Percentiles rank a stretch among this genome's conserved stretches.
phyloP scores from a whole-genome alignment of 2,329 filamentous ascomycete genomes.

The Neopestalotiopsis sp. region DNA sequence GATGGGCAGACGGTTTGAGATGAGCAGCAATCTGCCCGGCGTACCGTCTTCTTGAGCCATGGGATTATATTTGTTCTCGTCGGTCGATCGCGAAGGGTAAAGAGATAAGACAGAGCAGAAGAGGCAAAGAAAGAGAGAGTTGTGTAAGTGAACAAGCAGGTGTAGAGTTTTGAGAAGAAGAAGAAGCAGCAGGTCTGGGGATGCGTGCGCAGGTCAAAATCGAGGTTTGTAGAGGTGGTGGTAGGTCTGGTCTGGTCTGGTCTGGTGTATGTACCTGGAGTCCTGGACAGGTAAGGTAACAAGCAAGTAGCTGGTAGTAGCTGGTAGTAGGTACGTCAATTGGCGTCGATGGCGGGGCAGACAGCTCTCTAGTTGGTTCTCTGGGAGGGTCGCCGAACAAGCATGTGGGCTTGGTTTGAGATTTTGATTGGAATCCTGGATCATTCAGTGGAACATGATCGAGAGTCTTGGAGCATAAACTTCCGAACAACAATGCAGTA shows the following conservation, averaged over 20 bases:
- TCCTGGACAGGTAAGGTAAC: too few species aligned
- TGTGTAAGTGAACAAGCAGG: background rate
- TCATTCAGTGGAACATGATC: background rate
- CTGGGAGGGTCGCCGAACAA: background rate
- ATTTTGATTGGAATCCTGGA: background rate
- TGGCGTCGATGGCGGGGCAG: background rate
- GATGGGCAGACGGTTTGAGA: conserved; percentile 94
- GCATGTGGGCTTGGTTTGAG: background rate
- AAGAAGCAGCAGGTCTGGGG: background rate
- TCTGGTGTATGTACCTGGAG: background rate
- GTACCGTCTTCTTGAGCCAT: conserved; percentile 13
- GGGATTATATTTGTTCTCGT: background rate
- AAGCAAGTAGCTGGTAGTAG: background rate
- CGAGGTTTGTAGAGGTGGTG: background rate
- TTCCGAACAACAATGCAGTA: background rate
- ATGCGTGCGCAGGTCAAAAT: background rate
- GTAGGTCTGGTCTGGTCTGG: too few species aligned
- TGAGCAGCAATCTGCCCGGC: conserved; percentile 71
- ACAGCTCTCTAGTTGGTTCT: background rate
- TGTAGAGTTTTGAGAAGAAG: background rate
- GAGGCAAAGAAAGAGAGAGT: background rate
- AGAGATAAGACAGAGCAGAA: background rate
- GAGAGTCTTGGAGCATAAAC: background rate
- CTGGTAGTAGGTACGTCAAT: background rate
- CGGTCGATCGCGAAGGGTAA: background rate